Evolutionary conservation across 495 filamentous ascomycete species (phyloP).

Genomic region (Podospora fimiseda): DNA sequence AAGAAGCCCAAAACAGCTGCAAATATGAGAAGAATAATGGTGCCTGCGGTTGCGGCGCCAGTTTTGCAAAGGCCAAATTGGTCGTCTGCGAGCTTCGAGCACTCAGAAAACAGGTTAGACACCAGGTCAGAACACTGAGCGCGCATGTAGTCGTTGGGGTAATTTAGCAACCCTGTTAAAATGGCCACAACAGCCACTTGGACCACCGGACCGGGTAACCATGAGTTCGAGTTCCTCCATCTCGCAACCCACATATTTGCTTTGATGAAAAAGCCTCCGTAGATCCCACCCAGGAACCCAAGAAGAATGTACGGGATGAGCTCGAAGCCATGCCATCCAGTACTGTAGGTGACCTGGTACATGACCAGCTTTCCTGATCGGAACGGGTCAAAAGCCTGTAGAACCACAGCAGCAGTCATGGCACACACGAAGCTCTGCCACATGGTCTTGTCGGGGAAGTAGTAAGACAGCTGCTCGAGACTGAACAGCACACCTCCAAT

Average conservation of each 20-base stretch:
- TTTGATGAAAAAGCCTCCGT: slow-evolving; percentile 91
- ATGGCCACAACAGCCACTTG: slow-evolving; percentile 72
- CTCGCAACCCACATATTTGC: slow-evolving; percentile 80
- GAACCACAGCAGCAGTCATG: slow-evolving; percentile 90
- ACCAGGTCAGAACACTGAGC: slow-evolving; percentile 89
- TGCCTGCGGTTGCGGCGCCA: slow-evolving; percentile 60
- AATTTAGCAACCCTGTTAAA: slow-evolving; percentile 84
- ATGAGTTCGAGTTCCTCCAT: slow-evolving; percentile 64
- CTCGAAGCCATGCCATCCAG: slow-evolving; percentile 92
- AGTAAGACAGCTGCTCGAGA: slow-evolving; percentile 94
- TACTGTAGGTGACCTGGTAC: slow-evolving; percentile 92
- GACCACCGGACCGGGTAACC: slow-evolving; percentile 58
- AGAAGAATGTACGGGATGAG: slow-evolving; percentile 82
- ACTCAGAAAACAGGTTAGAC: slow-evolving; percentile 87
- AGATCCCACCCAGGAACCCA: slow-evolving; percentile 84
- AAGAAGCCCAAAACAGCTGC: slow-evolving; percentile 78
- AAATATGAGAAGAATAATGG: slow-evolving; percentile 71
- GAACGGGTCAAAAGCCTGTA: slow-evolving; percentile 92
- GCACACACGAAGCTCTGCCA: slow-evolving; percentile 99
- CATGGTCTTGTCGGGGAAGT: slow-evolving; percentile 99
- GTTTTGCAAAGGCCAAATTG: slow-evolving; percentile 81
- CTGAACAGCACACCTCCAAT: slow-evolving; percentile 92
- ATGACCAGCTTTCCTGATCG: slow-evolving; percentile 92
- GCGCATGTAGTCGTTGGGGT: slow-evolving; percentile 90
- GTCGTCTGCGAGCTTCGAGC: slow-evolving; percentile 68